phyloP scores from a whole-genome alignment of 1,139 yeast genomes.

The Candida tropicalis region DNA sequence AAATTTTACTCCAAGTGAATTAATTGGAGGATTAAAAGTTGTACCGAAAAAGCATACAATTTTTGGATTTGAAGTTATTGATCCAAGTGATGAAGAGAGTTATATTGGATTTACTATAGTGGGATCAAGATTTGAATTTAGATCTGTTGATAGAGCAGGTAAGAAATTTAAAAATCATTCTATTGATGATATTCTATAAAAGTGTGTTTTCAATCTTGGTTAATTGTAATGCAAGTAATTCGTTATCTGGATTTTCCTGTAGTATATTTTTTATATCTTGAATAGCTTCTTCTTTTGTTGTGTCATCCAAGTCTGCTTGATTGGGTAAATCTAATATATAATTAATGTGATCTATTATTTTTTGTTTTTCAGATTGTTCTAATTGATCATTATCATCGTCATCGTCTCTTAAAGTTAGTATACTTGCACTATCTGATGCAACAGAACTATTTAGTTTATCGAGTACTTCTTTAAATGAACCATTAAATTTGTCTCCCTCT shows the following conservation, averaged over 20 bases:
- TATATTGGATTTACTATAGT: slow-evolving; percentile 63
- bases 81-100: slow-evolving; percentile 30
- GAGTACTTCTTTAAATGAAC: slow-evolving; percentile 33
- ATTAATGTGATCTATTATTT: slow-evolving; percentile 23
- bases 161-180: slow-evolving; percentile 82
- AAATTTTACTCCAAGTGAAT: slow-evolving; percentile 30
- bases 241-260: slow-evolving; percentile 20
- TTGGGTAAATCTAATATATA: slow-evolving; percentile 16
- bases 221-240: slow-evolving; percentile 27
- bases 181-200: slow-evolving; percentile 58
- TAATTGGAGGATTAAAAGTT: slow-evolving; percentile 55
- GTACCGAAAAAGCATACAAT: slow-evolving; percentile 63
- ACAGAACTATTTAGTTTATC: slow-evolving; percentile 20
- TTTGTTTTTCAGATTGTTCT: slow-evolving; percentile 9
- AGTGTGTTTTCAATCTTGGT: slow-evolving; percentile 21
- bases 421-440: slow-evolving; percentile 27
- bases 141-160: slow-evolving; percentile 82
- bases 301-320: slow-evolving; percentile 15
- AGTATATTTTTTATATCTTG: slow-evolving; percentile 9
- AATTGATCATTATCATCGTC: slow-evolving; percentile 6
- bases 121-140: slow-evolving; percentile 77
- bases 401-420: slow-evolving; percentile 20
- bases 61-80: slow-evolving; percentile 56
- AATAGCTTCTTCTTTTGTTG: slow-evolving; percentile 5
- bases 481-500: slow-evolving; percentile 27